A percentile compares a stretch with the other conserved stretches of the same genome.
Conservation (phyloP, 805 yeast genomes). For the Tetrapisispora arboricola region DNA sequence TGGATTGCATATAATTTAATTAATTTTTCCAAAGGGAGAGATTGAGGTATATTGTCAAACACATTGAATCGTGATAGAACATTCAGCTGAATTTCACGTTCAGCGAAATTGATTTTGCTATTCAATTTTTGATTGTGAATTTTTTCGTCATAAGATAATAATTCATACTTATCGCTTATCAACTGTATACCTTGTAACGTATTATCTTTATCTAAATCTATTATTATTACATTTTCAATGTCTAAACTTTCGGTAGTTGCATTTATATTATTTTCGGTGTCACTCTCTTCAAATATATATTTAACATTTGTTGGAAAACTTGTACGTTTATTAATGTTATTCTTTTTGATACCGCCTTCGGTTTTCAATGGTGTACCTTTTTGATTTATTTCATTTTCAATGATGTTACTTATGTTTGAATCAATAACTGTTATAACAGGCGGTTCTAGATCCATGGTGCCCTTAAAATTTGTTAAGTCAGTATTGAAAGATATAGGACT, state of each 20-base stretch:
- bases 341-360: too few relatives aligned
- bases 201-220: slow-evolving; percentile 15
- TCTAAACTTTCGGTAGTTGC: slow-evolving; percentile 7
- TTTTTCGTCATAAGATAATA: slow-evolving; percentile 13
- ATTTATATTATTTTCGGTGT: slow-evolving; percentile 5
- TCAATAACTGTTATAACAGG: slow-evolving; percentile 16
- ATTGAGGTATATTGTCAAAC: slow-evolving; percentile 7
- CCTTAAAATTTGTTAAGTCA: too few relatives aligned
- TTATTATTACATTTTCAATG: slow-evolving; percentile 22
- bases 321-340: background rate
- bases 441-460: background rate
- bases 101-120: background rate
- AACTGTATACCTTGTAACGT: slow-evolving; percentile 15
- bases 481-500: too few relatives aligned
- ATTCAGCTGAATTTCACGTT: slow-evolving; percentile 12
- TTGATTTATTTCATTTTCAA: background rate
- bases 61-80: slow-evolving; percentile 23
- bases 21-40: slow-evolving; percentile 15
- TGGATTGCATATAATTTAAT: slow-evolving; percentile 19
- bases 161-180: slow-evolving; percentile 21
- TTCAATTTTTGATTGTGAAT: background rate
- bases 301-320: slow-evolving; percentile 24
- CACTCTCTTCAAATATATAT: slow-evolving; percentile 26
- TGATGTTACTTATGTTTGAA: slow-evolving; percentile 9
- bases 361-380: too few relatives aligned